Evolutionary conservation across 805 yeast species (phyloP).

Genomic region (Ogataea nakhonphanomensis): DNA sequence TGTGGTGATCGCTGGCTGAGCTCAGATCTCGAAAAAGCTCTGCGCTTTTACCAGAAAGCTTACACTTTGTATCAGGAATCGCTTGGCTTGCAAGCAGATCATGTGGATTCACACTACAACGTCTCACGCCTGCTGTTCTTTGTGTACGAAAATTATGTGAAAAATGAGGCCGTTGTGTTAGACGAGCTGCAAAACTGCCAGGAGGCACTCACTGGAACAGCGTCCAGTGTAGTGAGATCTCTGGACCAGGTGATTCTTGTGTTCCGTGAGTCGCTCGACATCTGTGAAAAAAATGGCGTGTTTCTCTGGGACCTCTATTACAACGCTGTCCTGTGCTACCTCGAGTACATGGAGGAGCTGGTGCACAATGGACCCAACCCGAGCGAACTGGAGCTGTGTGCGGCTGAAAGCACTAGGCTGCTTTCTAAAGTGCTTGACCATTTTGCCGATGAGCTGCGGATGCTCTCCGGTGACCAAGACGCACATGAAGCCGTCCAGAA

Average conservation of each 20-base stretch:
- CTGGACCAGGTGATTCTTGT: constrained; percentile 34
- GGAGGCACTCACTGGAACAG: constrained; percentile 29
- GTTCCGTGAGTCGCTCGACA: constrained; percentile 38
- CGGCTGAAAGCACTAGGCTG: constrained; percentile 20
- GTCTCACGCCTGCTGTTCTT: constrained; percentile 54
- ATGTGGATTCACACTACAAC: constrained; percentile 55
- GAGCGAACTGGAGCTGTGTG: constrained; percentile 20
- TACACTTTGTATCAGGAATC: constrained; percentile 41
- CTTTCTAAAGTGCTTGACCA: constrained; percentile 29
- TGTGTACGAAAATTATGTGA: constrained; percentile 50
- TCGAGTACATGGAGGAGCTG: constrained; percentile 42
- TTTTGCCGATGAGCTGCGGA: constrained; percentile 23
- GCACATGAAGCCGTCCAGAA: neutral
- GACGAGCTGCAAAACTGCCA: constrained; percentile 32
- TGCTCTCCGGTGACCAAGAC: constrained; percentile 19
- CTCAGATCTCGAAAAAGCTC: constrained; percentile 60
- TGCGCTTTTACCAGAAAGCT: constrained; percentile 63
- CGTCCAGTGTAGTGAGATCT: constrained; percentile 38
- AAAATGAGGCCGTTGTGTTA: constrained; percentile 43
- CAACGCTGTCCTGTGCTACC: constrained; percentile 45
- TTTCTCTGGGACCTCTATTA: constrained; percentile 42
- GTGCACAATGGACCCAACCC: constrained; percentile 19
- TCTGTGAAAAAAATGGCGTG: constrained; percentile 11
- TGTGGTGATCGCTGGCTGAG: constrained; percentile 73
- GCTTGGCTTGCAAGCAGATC: constrained; percentile 22